Evolutionary conservation across 2,329 filamentous ascomycete species (phyloP), one percentile per base, ranked within the genome.

Genomic region (Trichoderma sp.): DNA sequence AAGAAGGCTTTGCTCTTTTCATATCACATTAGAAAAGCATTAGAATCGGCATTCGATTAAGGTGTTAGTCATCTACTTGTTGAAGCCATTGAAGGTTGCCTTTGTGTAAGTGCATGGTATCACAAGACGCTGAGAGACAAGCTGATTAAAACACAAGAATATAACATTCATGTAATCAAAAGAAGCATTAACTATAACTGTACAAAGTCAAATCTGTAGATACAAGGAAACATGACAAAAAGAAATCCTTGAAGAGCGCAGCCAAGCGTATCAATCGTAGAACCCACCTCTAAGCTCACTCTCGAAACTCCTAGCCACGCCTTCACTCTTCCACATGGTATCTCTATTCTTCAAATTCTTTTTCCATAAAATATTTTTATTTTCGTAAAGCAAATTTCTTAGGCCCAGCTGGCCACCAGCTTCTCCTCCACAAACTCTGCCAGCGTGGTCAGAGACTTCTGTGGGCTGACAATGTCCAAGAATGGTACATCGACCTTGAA

Each of bases 401-500:
- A 58, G 21, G 53, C n/a, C 63, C 53, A 66, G 53, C 63, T 58
- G 49, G 53, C 37, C 35, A 58, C 29, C 4, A 66, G 10, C 29
- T 66, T 66, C 40, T 57, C 63, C 16, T 66, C 63, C 0, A 66
- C 53, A 58, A 66, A 66, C n/a, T 58, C 63, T 29, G 63, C 53
- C 49, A 68, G 10, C 16, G 37, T 68, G 5, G 35, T 29, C 10
- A 68, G 47, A 35, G 78, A 66, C 16, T 66, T 66, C 10, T 66
- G 63, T 4, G 63, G 53, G 29, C 63, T 66, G 37, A 66, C 37
- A 27, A 66, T 66, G 24, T 66, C 63, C 11, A 66, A 40, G 19
- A 66, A 66, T 19, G 63, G 74, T 4, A 82, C 71, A 62, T 82
- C 77, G 3, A 81, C 72, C 35, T 73, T 74, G 65, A 80, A 77